Conservation (phyloP, 2,329 filamentous ascomycete species). For the Akanthomyces muscarius region DNA sequence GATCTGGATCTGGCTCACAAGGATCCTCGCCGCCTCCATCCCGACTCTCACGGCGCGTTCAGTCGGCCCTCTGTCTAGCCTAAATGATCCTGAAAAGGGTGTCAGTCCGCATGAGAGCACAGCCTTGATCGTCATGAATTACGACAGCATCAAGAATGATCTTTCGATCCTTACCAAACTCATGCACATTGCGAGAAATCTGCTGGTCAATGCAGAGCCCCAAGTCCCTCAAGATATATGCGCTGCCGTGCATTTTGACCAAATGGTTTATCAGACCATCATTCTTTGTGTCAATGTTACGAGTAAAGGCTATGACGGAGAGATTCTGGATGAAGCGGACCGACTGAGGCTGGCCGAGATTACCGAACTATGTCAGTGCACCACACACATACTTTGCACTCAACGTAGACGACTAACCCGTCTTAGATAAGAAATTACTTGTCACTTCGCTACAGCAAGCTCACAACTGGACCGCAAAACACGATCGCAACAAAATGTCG, state of each 20-base stretch:
- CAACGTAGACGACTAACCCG: slow-evolving; percentile 5
- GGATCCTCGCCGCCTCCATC: slow-evolving; percentile 58
- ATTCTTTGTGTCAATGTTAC: slow-evolving; percentile 64
- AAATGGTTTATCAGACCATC: slow-evolving; percentile 62
- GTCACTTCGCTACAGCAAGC: slow-evolving; percentile 63
- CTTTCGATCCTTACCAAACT: slow-evolving; percentile 61
- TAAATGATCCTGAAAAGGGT: slow-evolving; percentile 52
- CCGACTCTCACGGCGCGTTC: slow-evolving; percentile 58
- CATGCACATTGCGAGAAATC: slow-evolving; percentile 62
- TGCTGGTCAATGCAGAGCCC: slow-evolving; percentile 60
- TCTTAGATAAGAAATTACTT: slow-evolving; percentile 60
- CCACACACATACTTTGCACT: neutral
- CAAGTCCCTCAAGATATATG: slow-evolving; percentile 64
- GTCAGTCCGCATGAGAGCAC: slow-evolving; percentile 61
- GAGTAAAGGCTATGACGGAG: slow-evolving; percentile 63
- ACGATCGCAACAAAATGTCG: slow-evolving; percentile 65
- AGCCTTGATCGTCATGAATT: slow-evolving; percentile 59
- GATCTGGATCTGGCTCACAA: slow-evolving; percentile 62
- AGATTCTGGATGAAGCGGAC: slow-evolving; percentile 56
- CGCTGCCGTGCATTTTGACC: slow-evolving; percentile 60
- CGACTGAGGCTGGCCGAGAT: slow-evolving; percentile 58
- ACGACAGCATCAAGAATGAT: slow-evolving; percentile 57
- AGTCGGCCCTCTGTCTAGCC: slow-evolving; percentile 50
- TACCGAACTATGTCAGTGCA: slow-evolving; percentile 56
- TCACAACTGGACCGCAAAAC: slow-evolving; percentile 66